Evolutionary conservation across 176 grass and related monocot species (phyloP), one percentile per base, ranked within the genome.

Genomic region (Avena atlantica): DNA sequence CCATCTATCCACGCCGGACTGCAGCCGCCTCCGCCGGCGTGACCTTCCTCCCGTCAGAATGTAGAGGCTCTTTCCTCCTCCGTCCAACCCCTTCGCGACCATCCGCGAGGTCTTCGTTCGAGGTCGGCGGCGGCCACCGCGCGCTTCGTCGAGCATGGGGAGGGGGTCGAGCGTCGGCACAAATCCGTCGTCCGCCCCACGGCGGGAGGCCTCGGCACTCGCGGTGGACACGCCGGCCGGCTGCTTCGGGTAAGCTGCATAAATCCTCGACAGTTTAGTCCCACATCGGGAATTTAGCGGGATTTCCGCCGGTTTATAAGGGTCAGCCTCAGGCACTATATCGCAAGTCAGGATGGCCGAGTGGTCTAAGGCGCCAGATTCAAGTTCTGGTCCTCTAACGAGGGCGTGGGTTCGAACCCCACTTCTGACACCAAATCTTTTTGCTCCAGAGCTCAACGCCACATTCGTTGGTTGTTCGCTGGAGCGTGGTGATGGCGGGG

Each of bases 361-460:
- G 9, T 50, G 48, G 48, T 50, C 10, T 10, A 50, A 50, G 48
- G 11, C 48, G 48, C 48, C 48, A 50, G 11, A 50, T 9, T 98
- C 93, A 98, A 98, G 90, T 95, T 95, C 86, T 92, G 93, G 90
- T 92, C 81, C 83, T 91, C 83, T 60, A 36, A 19, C 73, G 85
- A 93, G 91, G 75, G 91, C 84, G 91, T 95, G 86, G 91, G 93
- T 93, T 95, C 88, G 87, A 95, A 95, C 81, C 90, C 88, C 90
- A 92, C 90, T 92, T 86, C 78, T 89, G 90, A 89, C 81, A 88
- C 0, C 1, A 0, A 24, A 5, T 8, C 8, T 17, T 66, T 66
- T 36, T 40, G 37, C 0, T 40, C 0, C 37, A 40, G 37, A 40
- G 37, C 37, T 36, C n/a, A n/a, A n/a, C n/a, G n/a, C n/a, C n/a